Conservation (phyloP, 2,329 filamentous ascomycete genomes). For the Fusarium concolor region DNA sequence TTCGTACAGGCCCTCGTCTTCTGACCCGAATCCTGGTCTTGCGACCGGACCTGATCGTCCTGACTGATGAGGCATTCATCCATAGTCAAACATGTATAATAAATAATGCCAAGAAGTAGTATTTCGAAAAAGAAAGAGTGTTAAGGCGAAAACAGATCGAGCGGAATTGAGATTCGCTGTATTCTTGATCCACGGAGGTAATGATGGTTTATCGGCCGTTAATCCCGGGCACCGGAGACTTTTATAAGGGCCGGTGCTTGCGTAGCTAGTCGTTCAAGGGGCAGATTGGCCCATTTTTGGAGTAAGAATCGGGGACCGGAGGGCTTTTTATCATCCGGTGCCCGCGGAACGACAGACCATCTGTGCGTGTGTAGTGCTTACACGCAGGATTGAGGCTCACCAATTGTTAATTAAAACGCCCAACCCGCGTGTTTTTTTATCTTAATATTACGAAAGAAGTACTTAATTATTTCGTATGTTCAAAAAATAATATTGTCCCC, state of each 20-base stretch:
- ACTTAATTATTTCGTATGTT: accelerated
- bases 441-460: too few species aligned
- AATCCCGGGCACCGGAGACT: slow-evolving; percentile 32
- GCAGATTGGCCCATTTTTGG: not conserved
- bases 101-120: not conserved
- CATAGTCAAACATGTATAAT: slow-evolving; percentile 14
- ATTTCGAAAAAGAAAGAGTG: not conserved
- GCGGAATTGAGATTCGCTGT: not conserved
- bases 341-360: not conserved
- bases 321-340: slow-evolving; percentile 1
- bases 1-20: slow-evolving; percentile 51
- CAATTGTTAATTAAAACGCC: too few species aligned
- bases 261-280: not conserved
- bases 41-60: slow-evolving; percentile 5
- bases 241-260: slow-evolving; percentile 18
- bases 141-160: not conserved
- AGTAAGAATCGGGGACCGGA: not conserved
- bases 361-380: slow-evolving; percentile 1
- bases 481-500: not conserved
- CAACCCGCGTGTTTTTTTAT: too few species aligned
- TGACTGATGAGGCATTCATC: slow-evolving; percentile 40
- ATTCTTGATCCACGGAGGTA: slow-evolving; percentile 16
- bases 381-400: not conserved
- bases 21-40: not conserved
- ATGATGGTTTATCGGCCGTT: slow-evolving; percentile 12